Conservation (phyloP, 73 alveolate species). For the Paramecium sexaurelia region DNA sequence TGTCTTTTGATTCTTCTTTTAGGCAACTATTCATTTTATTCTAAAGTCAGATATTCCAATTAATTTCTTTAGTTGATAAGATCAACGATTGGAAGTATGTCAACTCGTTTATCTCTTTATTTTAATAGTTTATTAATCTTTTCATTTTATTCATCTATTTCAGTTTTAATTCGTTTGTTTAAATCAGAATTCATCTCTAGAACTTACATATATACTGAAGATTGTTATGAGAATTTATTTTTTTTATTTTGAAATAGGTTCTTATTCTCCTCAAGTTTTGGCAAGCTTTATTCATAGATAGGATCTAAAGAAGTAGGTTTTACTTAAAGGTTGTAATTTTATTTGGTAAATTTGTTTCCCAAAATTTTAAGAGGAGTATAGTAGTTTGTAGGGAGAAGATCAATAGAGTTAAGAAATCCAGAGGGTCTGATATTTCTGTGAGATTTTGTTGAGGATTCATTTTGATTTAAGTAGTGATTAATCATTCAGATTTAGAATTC, state of each 20-base stretch:
- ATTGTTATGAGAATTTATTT: neutral
- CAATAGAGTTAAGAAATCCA: neutral
- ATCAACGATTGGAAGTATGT: neutral
- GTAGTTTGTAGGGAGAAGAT: neutral
- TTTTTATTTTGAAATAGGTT: neutral
- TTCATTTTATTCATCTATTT: conserved; percentile 5
- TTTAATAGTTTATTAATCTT: neutral
- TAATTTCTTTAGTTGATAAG: neutral
- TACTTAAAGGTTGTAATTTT: neutral
- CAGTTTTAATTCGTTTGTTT: neutral
- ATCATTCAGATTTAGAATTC: neutral
- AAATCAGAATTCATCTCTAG: neutral
- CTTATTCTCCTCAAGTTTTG: neutral
- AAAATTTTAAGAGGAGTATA: neutral
- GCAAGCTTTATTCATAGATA: neutral
- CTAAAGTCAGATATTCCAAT: neutral
- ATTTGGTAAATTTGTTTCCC: neutral
- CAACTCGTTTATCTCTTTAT: neutral
- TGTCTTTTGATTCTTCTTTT: neutral
- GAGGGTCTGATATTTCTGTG: conserved; percentile 12
- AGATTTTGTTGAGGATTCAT: neutral
- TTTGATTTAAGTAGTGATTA: neutral
- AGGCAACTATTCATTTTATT: neutral
- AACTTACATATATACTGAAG: neutral
- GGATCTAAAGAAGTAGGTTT: conserved; percentile 1